Conservation (phyloP, 768 basidiomycete genomes). For the Cystofilobasidium macerans region DNA sequence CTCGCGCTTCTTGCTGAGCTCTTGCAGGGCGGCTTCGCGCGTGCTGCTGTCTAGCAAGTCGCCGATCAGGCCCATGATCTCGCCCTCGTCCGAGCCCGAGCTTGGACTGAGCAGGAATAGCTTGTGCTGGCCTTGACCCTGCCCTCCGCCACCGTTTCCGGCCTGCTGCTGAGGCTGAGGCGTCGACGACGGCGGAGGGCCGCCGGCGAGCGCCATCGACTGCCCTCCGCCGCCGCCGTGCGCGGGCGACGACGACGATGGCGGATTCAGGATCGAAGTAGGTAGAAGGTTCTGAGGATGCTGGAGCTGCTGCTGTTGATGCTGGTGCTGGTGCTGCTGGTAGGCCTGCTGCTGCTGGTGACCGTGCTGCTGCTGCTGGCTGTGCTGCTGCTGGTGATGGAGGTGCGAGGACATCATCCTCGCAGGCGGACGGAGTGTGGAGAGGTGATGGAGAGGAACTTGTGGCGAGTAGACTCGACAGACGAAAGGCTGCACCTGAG, state of each 20-base stretch:
- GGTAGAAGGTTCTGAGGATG: constrained; percentile 13
- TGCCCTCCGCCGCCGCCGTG: constrained; percentile 15
- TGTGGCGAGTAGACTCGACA: too few relatives aligned
- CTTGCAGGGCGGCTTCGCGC: constrained; percentile 81
- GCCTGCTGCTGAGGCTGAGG: neutral
- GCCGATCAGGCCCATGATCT: constrained; percentile 78
- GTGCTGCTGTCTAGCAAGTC: constrained; percentile 45
- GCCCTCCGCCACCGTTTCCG: constrained; percentile 5
- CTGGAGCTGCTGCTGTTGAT: constrained; percentile 15
- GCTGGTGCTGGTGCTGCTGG: constrained; percentile 27
- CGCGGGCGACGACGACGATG: constrained; percentile 6
- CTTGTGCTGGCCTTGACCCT: constrained; percentile 27
- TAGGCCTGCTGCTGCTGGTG: constrained; percentile 31
- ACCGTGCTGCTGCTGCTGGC: constrained; percentile 2
- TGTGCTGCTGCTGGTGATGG: constrained; percentile 6
- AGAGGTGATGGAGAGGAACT: too few relatives aligned
- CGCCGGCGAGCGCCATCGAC: constrained; percentile 27
- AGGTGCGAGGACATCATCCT: constrained; percentile 8
- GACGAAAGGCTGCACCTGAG: too few relatives aligned
- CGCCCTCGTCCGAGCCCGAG: constrained; percentile 49
- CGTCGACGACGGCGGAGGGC: constrained; percentile 9
- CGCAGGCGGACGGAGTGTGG: too few relatives aligned
- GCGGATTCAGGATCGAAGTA: constrained; percentile 25
- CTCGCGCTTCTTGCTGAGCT: constrained; percentile 96
- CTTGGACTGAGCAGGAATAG: constrained; percentile 34